A percentile compares a stretch with the other conserved stretches of the same genome.
phyloP scores from a whole-genome alignment of 1,284 basidiomycete species.

The Taiwanofungus camphoratus region DNA sequence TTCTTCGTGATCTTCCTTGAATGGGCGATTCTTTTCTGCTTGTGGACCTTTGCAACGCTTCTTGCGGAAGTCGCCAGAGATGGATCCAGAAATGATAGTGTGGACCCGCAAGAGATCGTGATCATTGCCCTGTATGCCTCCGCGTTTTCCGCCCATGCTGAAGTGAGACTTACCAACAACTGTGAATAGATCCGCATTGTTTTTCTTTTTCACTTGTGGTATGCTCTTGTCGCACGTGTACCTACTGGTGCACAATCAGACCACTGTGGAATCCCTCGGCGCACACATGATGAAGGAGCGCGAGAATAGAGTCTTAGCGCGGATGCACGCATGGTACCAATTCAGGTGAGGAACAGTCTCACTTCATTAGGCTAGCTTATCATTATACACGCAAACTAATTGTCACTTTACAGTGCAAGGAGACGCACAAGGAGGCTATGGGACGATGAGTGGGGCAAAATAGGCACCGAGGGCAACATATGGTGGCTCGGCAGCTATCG shows the following conservation, averaged over 20 bases:
- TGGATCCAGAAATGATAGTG: conserved; percentile 16
- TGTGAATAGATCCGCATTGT: conserved; percentile 50
- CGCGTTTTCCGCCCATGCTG: neutral
- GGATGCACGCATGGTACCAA: conserved; percentile 43
- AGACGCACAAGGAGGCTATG: conserved; percentile 43
- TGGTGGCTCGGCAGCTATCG: conserved; percentile 74
- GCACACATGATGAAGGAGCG: conserved; percentile 53
- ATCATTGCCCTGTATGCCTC: conserved; percentile 54
- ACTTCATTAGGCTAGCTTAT: neutral
- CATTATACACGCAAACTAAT: neutral
- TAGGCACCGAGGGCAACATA: conserved; percentile 70
- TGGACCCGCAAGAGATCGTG: conserved; percentile 65
- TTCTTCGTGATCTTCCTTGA: conserved; percentile 71
- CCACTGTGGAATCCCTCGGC: conserved; percentile 74
- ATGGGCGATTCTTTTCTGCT: conserved; percentile 49
- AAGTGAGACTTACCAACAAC: conserved; percentile 1
- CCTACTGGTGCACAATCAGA: conserved; percentile 60
- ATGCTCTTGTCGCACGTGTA: conserved; percentile 57
- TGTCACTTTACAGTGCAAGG: conserved; percentile 37
- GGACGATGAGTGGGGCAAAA: conserved; percentile 74
- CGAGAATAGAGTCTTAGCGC: conserved; percentile 47
- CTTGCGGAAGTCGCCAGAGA: conserved; percentile 41
- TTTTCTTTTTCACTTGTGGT: conserved; percentile 61
- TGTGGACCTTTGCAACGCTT: conserved; percentile 56
- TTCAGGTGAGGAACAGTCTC: conserved; percentile 35